Conservation (phyloP, 257 asterid genomes). For the Penstemon barbatus region DNA sequence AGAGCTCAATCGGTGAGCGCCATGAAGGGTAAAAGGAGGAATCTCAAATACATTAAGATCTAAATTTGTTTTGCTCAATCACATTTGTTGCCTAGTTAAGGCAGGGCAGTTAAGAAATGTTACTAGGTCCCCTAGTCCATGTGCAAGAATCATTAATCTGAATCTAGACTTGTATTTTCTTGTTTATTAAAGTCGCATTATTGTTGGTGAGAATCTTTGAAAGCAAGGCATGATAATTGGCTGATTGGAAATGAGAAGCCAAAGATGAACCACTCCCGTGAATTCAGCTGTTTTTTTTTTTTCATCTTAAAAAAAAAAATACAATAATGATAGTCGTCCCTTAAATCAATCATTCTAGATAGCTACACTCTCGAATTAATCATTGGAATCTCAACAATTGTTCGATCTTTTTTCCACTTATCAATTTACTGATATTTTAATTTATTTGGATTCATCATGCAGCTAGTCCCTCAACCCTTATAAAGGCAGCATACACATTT, state of each 20-base stretch:
- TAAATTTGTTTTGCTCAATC: no score
- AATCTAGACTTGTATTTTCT: conserved; percentile 8
- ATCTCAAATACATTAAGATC: no score
- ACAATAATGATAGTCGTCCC: neutral
- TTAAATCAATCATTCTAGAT: neutral
- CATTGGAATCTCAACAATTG: neutral
- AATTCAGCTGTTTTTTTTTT: conserved; percentile 36
- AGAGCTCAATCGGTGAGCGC: no score
- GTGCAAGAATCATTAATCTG: conserved; percentile 29
- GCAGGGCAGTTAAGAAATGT: no score
- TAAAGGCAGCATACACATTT: neutral
- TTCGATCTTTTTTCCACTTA: neutral
- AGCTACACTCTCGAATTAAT: neutral
- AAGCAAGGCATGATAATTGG: conserved; percentile 36
- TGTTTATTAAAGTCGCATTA: conserved; percentile 20
- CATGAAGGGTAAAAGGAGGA: no score
- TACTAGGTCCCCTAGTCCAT: conserved; percentile 21
- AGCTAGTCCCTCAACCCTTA: neutral
- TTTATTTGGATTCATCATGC: neutral
- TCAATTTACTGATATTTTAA: neutral
- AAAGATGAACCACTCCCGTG: conserved; percentile 48
- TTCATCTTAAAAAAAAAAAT: neutral
- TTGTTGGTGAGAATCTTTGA: conserved; percentile 43
- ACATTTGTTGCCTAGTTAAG: no score
- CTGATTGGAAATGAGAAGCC: conserved; percentile 38